Base-by-base conservation (phyloP, 306 rosid genomes). In the Sechiopsis laciniata region DNA sequence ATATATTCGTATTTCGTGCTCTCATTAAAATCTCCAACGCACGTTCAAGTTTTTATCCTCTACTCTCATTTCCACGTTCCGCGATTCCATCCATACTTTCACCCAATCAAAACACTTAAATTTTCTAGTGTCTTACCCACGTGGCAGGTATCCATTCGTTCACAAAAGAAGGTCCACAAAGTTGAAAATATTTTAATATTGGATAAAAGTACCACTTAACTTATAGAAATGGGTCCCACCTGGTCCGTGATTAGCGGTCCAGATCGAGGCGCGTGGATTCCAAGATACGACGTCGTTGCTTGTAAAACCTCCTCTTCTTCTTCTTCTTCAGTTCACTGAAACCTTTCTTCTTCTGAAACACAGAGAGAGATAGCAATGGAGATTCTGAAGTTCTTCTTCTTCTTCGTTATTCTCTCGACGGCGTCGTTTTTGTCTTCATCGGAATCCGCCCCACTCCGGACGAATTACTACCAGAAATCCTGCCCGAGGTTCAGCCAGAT, bases 401-500 rank as follows among this genome's bases (percentile, higher is more conserved):
- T 46, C 29, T 21, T 69, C 20, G 1, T 69, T 51, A 57, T 69
- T 19, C 42, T 69, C 42, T 48, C 74, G 2, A 69, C 58, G 21
- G 22, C 51, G 35, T 22, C 45, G 22, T 58, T 74, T 24, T 9
- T 9, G 2, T 50, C 71, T 8, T 20, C 20, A 16, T 69, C 58
- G 21, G 74, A 69, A 69, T 69, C 74, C 9, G 24, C 20, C 26
- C 52, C 74, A 51, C 65, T 72, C 29, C 19, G 13, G 4, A 9
- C 60, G 2, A 21, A 75, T 72, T 75, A 75, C 76, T 83, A 83
- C 78, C 42, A 5, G 2, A 65, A 55, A 40, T 55, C 78, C 9
- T 83, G 87, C 53, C 87, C 84, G 0, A 37, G 76, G 26, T 83
- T 83, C 82, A 32, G 40, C 51, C 70, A 83, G 55, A 83, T 83